Evolutionary conservation across 2,329 filamentous ascomycete genomes (phyloP), one percentile per base, ranked within the genome.

Genomic region (Pseudocercospora eumusae): DNA sequence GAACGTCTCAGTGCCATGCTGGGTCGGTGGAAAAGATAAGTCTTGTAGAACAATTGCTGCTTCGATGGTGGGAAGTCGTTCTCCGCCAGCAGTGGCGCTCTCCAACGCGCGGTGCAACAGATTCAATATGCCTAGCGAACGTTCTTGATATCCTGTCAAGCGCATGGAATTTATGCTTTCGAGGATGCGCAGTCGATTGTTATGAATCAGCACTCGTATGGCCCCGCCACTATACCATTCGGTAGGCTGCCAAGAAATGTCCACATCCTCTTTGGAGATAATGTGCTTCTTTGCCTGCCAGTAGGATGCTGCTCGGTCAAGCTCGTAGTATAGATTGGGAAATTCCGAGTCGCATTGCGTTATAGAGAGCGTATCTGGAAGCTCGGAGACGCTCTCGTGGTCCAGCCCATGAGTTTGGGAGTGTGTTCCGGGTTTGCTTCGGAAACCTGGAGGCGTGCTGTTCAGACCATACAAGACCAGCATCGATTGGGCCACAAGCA

Each of bases 21-120:
- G 7, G 6, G 57, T 50, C 15, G 61, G 60, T 10, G 42, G 53
- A 36, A 31, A 15, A 57, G 62, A 21, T 49, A 74, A 76, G 65
- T 83, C 81, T 57, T 82, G 78, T 1, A 78, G 73, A 15, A 76
- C 78, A 56, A 82, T 76, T 13, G 78, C 73, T 62, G 82, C 82
- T 64, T 82, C 80, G 52, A 81, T 76, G 47, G 77, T 77, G 3
- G 81, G 81, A 3, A 83, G 73, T 21, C 60, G 68, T 40, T 69
- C 62, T 5, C 75, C 69, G 13, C 77, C 75, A 27, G 67, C 64
- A 18, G 74, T 74, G 1, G 79, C 71, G 42, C 73, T 65, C 20
- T 64, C 50, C 8, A 83, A 69, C 2, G 81, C 80, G 18, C 79
- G 78, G 60, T 82, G 73, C 20, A 83, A 69, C 11, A 79, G 74